These are phyloP conservation scores for Rhizopogon hawkerae DNA, from an alignment of 1,284 basidiomycete species.

Conservation along the genomic window DNA sequence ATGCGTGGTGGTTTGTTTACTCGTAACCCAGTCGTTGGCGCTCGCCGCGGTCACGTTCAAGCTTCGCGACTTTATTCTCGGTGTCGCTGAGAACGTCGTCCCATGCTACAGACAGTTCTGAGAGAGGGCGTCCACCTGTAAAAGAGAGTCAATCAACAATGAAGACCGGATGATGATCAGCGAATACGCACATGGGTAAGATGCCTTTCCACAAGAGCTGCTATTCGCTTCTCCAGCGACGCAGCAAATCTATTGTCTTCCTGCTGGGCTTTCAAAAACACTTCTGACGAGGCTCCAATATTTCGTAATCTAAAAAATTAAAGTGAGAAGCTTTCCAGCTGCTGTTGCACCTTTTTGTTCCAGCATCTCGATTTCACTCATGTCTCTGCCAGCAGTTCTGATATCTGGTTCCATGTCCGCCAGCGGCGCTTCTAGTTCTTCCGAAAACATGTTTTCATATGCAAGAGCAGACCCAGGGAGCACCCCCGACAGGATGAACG, in stretches of 20 bases:
- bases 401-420: constrained; percentile 74
- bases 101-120: constrained; percentile 75
- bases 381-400: constrained; percentile 67
- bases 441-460: constrained; percentile 54
- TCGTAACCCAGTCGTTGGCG: constrained; percentile 46
- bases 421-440: constrained; percentile 61
- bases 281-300: constrained; percentile 52
- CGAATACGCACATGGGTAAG: constrained; percentile 48
- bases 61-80: constrained; percentile 44
- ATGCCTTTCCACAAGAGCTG: constrained; percentile 55
- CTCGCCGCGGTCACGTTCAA: constrained; percentile 55
- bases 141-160: background rate
- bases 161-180: background rate
- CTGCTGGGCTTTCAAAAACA: constrained; percentile 35
- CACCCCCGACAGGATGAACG: constrained; percentile 61
- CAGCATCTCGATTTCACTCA: constrained; percentile 63
- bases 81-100: constrained; percentile 60
- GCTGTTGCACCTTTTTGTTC: constrained; percentile 62
- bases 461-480: constrained; percentile 38
- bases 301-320: constrained; percentile 45
- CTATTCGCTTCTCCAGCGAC: constrained; percentile 56
- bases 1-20: constrained; percentile 11
- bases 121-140: constrained; percentile 60
- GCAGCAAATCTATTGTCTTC: constrained; percentile 48
- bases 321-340: constrained; percentile 50